A percentile compares a stretch with the other conserved stretches of the same genome.
Evolutionary conservation across 2,329 filamentous ascomycete genomes (phyloP).

Genomic region (Aspergillus sp.): DNA sequence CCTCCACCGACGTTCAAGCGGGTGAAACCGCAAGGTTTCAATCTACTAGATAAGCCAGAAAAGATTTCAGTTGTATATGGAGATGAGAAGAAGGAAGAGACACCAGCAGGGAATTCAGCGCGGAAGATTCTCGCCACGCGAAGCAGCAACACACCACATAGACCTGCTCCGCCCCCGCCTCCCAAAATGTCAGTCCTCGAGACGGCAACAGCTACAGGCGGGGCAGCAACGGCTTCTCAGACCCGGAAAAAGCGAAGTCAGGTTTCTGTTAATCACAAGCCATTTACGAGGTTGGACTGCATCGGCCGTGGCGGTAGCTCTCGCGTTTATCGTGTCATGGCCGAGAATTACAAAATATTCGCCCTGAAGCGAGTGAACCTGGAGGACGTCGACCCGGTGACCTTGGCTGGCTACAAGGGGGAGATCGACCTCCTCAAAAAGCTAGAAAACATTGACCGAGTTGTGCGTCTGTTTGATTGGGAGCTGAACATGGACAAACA

Average conservation of each 20-base stretch:
- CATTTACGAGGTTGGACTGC: constrained; percentile 84
- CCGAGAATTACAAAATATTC: constrained; percentile 93
- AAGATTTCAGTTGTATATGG: constrained; percentile 53
- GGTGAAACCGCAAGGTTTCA: constrained; percentile 55
- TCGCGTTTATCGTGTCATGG: constrained; percentile 94
- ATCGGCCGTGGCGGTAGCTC: constrained; percentile 90
- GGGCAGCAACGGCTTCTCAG: constrained; percentile 72
- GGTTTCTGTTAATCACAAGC: constrained; percentile 84
- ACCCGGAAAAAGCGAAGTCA: constrained; percentile 74
- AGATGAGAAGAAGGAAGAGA: constrained; percentile 44
- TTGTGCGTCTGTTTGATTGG: constrained; percentile 86
- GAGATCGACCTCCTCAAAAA: constrained; percentile 89
- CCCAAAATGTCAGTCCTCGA: constrained; percentile 98
- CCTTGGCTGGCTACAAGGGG: constrained; percentile 84
- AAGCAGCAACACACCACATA: constrained; percentile 70
- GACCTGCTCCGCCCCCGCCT: constrained; percentile 76
- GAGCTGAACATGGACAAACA: constrained; percentile 93
- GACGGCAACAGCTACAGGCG: constrained; percentile 78
- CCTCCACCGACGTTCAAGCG: constrained; percentile 66
- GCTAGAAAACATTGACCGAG: constrained; percentile 79
- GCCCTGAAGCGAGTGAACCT: constrained; percentile 90
- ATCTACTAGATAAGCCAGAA: constrained; percentile 55
- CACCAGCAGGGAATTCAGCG: constrained; percentile 44
- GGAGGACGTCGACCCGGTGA: constrained; percentile 80
- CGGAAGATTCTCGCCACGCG: constrained; percentile 50